phyloP scores from a whole-genome alignment of 495 filamentous ascomycete species.

The Penicillium argentinense region DNA sequence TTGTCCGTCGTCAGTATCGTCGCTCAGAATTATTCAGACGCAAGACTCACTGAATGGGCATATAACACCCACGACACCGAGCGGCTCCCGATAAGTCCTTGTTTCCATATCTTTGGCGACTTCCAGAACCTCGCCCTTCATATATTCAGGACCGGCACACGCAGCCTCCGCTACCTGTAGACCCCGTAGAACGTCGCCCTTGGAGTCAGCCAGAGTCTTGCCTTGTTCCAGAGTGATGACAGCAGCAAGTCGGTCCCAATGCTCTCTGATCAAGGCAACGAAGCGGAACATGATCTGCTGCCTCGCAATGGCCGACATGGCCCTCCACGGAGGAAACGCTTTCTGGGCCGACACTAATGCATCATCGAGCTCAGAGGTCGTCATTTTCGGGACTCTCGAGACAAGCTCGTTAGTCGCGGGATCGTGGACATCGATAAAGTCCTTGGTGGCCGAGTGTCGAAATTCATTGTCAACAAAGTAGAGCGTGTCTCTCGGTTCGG shows the following conservation, averaged over 20 bases:
- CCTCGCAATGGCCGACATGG: slow-evolving; percentile 6
- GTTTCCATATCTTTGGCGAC: slow-evolving; percentile 96
- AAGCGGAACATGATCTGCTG: slow-evolving; percentile 13
- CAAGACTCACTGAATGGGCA: slow-evolving; percentile 68
- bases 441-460: neutral
- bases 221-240: slow-evolving; percentile 12
- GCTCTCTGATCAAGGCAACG: slow-evolving; percentile 7
- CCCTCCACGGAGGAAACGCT: slow-evolving; percentile 5
- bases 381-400: slow-evolving; percentile 7
- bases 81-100: slow-evolving; percentile 75
- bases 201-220: slow-evolving; percentile 9
- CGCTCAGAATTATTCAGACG: neutral
- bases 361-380: slow-evolving; percentile 1
- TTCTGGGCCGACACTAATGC: slow-evolving; percentile 3
- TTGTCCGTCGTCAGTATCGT: neutral
- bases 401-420: slow-evolving; percentile 12
- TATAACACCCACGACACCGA: slow-evolving; percentile 87
- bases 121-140: slow-evolving; percentile 52
- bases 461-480: slow-evolving; percentile 11
- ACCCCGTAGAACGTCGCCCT: slow-evolving; percentile 9
- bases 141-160: slow-evolving; percentile 6
- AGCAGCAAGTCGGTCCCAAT: slow-evolving; percentile 9
- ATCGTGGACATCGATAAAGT: slow-evolving; percentile 12
- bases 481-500: slow-evolving; percentile 1
- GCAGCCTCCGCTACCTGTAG: slow-evolving; percentile 9